Conservation (phyloP, 441 rosid species). For the Populus hybrid region DNA sequence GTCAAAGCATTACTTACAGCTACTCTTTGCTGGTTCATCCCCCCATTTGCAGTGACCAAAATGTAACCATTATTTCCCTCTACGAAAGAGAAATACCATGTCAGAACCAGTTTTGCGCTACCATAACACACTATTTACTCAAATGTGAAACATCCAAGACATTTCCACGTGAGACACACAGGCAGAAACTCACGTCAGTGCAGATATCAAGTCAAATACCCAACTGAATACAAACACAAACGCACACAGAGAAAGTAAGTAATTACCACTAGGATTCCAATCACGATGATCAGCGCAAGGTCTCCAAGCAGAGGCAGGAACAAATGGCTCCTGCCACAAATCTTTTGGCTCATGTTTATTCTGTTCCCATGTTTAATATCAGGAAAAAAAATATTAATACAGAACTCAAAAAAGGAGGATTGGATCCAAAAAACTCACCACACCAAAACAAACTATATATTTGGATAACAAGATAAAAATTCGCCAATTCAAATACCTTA, state of each 20-base stretch:
- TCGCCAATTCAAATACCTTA: constrained; percentile 51
- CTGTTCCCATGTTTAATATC: constrained; percentile 42
- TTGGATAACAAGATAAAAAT: neutral
- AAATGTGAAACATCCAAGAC: neutral
- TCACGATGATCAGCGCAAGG: constrained; percentile 84
- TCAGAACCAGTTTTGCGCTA: constrained; percentile 4
- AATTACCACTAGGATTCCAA: constrained; percentile 68
- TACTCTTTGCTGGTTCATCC: constrained; percentile 94
- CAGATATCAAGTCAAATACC: neutral
- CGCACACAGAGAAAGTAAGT: constrained; percentile 15
- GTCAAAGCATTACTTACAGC: constrained; percentile 63
- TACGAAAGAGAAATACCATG: constrained; percentile 20
- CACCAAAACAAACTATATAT: neutral
- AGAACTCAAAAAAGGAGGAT: neutral
- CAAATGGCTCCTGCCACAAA: constrained; percentile 79
- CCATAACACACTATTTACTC: neutral
- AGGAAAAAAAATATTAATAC: constrained; percentile 10
- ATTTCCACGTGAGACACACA: neutral
- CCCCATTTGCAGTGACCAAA: constrained; percentile 94
- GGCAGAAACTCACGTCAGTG: constrained; percentile 3
- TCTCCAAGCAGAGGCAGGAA: constrained; percentile 79
- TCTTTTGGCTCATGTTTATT: constrained; percentile 87
- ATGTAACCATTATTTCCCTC: constrained; percentile 89
- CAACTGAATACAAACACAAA: neutral
- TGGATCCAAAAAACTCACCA: constrained; percentile 1